Percentiles rank a stretch among this genome's conserved stretches.
Conservation (phyloP, 331 rosid genomes). For the Acacia concinna region DNA sequence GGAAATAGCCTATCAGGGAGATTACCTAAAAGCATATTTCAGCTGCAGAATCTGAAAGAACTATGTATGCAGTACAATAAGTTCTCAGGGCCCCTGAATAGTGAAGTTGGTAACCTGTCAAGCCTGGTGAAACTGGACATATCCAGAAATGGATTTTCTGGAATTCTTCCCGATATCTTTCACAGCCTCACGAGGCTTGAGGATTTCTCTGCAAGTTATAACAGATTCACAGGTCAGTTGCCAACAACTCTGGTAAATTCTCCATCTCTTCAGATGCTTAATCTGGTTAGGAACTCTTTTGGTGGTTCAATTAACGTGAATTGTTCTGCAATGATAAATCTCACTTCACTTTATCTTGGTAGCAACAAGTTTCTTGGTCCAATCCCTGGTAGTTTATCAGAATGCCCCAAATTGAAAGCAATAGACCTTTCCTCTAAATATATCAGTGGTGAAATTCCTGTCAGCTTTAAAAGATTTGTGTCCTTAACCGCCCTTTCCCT, state of each 20-base stretch:
- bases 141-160: constrained; percentile 28
- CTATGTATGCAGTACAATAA: constrained; percentile 23
- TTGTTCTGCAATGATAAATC: constrained; percentile 41
- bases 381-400: constrained; percentile 22
- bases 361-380: constrained; percentile 13
- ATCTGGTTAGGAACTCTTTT: constrained; percentile 26
- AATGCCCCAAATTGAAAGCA: constrained; percentile 16
- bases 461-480: constrained; percentile 13
- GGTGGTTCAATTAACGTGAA: constrained; percentile 33
- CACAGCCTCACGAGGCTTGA: constrained; percentile 31
- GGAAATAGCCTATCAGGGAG: constrained; percentile 28
- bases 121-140: constrained; percentile 34
- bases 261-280: constrained; percentile 27
- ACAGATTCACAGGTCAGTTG: constrained; percentile 24
- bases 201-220: constrained; percentile 22
- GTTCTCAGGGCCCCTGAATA: constrained; percentile 26
- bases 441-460: constrained; percentile 1
- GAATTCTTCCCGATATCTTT: constrained; percentile 35
- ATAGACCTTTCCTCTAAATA: not conserved
- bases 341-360: constrained; percentile 22
- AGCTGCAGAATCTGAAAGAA: constrained; percentile 24
- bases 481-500: constrained; percentile 19
- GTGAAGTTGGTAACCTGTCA: constrained; percentile 24
- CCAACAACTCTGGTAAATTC: constrained; percentile 38
- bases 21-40: constrained; percentile 24